Percentiles rank a stretch among this genome's conserved stretches.
Evolutionary conservation across 176 grass and related monocot genomes (phyloP).

Genomic region (Bonia amplexicaulis): DNA sequence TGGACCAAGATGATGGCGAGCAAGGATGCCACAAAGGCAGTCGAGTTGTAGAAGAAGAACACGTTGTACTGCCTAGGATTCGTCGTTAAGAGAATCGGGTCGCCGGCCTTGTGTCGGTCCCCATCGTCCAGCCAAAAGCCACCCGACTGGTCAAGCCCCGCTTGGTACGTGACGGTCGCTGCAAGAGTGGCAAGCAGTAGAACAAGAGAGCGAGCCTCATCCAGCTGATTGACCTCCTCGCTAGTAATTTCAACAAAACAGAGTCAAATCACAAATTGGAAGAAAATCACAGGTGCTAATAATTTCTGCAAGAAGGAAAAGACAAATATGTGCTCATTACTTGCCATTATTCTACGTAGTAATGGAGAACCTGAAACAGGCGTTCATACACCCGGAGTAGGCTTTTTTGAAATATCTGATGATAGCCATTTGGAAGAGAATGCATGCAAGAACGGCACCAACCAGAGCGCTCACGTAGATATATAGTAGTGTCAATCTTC

Average conservation of each 20-base stretch:
- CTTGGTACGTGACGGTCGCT: conserved; percentile 42
- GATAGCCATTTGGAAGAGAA: background rate
- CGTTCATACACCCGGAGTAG: no score
- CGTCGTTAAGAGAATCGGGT: conserved; percentile 23
- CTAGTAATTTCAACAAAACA: no score
- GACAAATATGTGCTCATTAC: background rate
- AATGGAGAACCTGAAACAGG: no score
- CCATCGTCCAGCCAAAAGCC: conserved; percentile 19
- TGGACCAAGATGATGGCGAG: conserved; percentile 28
- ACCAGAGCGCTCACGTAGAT: background rate
- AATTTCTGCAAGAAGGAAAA: background rate
- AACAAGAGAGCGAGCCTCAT: background rate
- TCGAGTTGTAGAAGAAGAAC: conserved; percentile 44
- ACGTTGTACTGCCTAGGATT: background rate
- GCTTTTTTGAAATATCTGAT: no score
- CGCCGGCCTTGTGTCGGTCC: conserved; percentile 1
- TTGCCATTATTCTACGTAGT: no score
- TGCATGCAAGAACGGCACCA: background rate
- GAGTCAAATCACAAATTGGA: no score
- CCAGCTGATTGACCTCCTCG: background rate
- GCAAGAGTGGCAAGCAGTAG: conserved; percentile 37
- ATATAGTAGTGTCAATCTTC: background rate
- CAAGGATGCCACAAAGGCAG: conserved; percentile 22
- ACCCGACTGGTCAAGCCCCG: conserved; percentile 27
- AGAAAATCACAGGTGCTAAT: background rate